phyloP scores from a whole-genome alignment of 2,329 filamentous ascomycete species.

The Talaromyces sp. region DNA sequence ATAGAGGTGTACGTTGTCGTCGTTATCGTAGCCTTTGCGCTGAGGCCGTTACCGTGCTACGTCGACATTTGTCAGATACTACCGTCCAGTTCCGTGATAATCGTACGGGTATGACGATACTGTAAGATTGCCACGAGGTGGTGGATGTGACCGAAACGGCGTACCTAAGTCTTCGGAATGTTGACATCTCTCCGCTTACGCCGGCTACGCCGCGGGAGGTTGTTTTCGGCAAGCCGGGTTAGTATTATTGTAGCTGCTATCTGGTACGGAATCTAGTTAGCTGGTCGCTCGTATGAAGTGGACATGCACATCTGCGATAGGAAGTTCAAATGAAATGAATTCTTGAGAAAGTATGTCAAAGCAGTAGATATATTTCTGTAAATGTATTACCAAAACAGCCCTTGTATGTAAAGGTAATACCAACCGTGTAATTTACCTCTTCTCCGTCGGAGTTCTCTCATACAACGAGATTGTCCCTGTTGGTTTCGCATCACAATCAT shows the following conservation, averaged over 20 bases:
- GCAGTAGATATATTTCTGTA: neutral
- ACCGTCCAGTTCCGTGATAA: neutral
- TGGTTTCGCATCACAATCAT: neutral
- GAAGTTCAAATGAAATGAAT: neutral
- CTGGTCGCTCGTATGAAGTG: neutral
- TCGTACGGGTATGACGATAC: neutral
- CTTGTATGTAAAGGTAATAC: neutral
- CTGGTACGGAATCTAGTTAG: too few species aligned
- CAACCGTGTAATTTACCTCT: neutral
- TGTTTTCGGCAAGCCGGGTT: conserved; percentile 4
- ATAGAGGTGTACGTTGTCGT: neutral
- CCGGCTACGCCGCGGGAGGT: conserved; percentile 4
- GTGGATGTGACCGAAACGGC: neutral
- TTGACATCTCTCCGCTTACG: neutral
- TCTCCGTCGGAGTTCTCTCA: neutral
- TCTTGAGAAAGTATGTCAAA: neutral
- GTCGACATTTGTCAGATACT: conserved; percentile 8
- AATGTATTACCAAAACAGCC: neutral
- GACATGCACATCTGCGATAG: neutral
- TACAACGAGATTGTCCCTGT: neutral
- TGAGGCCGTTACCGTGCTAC: conserved; percentile 1
- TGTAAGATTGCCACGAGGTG: conserved; percentile 6
- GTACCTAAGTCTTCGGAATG: neutral
- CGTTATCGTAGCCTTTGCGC: neutral
- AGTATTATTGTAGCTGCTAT: neutral